A percentile compares a stretch with the other conserved stretches of the same genome.
Evolutionary conservation across 1,139 yeast species (phyloP).

Genomic region (Blastobotrys persicus): DNA sequence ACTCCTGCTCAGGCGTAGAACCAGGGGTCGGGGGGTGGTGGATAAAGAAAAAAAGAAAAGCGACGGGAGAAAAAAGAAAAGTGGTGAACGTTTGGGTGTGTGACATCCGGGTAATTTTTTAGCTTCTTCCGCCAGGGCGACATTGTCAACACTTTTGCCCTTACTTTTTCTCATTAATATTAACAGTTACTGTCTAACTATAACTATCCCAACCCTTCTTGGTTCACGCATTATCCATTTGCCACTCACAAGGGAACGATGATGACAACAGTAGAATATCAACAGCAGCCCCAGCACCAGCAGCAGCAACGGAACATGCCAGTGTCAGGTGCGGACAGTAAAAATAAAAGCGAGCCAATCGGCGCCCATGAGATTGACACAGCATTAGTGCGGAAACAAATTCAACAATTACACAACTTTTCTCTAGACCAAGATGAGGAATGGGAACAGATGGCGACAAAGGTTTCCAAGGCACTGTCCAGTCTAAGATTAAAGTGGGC

Average conservation of each 20-base stretch:
- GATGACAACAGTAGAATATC: neutral
- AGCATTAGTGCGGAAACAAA: constrained; percentile 17
- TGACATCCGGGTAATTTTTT: neutral
- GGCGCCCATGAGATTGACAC: constrained; percentile 16
- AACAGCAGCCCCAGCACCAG: neutral
- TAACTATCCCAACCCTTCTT: neutral
- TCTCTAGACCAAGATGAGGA: constrained; percentile 27
- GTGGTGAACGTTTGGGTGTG: no score
- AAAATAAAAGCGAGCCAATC: neutral
- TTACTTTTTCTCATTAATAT: neutral
- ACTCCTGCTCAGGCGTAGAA: no score
- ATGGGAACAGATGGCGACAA: constrained; percentile 28
- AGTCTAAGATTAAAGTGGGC: constrained; percentile 25
- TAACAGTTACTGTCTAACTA: neutral
- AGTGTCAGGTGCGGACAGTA: neutral
- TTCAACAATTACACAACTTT: constrained; percentile 20
- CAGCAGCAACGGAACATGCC: neutral
- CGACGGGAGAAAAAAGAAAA: no score
- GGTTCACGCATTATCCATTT: neutral
- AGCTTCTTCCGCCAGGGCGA: neutral
- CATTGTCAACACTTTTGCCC: neutral
- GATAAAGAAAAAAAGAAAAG: no score
- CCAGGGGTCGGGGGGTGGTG: no score
- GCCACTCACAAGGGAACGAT: neutral
- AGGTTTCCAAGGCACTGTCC: constrained; percentile 20